Conservation (phyloP, 2,329 filamentous ascomycete genomes). For the Xylaria sp. region DNA sequence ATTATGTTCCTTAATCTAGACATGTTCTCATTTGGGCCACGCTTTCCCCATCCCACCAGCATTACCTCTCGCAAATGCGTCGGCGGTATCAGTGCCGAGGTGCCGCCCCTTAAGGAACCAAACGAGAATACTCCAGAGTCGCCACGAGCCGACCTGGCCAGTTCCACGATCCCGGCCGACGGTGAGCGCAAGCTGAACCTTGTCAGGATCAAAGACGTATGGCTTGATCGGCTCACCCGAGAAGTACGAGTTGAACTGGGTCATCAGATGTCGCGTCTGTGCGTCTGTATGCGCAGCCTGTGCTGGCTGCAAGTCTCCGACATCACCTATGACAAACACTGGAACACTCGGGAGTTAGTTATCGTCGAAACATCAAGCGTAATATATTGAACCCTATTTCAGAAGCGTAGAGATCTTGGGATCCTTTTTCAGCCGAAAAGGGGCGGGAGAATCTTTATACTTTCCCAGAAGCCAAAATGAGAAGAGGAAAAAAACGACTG, state of each 20-base stretch:
- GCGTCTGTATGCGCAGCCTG: slow-evolving; percentile 49
- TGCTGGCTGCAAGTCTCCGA: slow-evolving; percentile 53
- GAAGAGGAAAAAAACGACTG: neutral
- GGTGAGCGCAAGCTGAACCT: slow-evolving; percentile 52
- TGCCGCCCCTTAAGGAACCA: slow-evolving; percentile 54
- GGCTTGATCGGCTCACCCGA: slow-evolving; percentile 45
- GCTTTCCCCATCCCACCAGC: slow-evolving; percentile 16
- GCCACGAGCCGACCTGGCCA: slow-evolving; percentile 45
- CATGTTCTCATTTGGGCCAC: slow-evolving; percentile 32
- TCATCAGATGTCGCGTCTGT: slow-evolving; percentile 44
- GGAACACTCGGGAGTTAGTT: neutral
- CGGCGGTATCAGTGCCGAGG: slow-evolving; percentile 51
- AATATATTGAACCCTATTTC: neutral
- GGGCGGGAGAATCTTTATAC: neutral
- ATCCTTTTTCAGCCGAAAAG: neutral
- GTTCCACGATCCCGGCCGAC: slow-evolving; percentile 53
- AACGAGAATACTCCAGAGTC: slow-evolving; percentile 44
- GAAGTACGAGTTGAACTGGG: slow-evolving; percentile 45
- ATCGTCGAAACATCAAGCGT: neutral
- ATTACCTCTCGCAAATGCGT: slow-evolving; percentile 47
- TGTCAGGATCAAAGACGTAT: slow-evolving; percentile 45
- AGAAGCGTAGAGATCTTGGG: too few relatives aligned
- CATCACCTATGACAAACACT: slow-evolving; percentile 59
- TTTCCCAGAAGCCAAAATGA: neutral
- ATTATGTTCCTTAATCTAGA: neutral